phyloP scores from a whole-genome alignment of 352 stramenopile species.

The Globisporangium irregulare region DNA sequence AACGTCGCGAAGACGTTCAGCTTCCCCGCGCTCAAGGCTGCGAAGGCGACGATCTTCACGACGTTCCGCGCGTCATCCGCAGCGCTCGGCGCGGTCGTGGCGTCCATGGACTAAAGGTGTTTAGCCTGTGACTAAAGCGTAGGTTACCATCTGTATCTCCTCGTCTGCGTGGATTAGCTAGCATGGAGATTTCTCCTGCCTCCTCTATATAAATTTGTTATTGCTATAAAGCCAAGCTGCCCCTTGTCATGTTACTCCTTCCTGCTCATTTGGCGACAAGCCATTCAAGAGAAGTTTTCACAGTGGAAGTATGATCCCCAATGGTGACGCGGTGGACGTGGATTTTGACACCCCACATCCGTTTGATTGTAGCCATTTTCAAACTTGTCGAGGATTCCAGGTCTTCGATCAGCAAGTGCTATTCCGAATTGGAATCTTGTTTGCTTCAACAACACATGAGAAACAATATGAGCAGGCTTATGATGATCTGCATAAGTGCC shows the following conservation, averaged over 20 bases:
- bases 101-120: slow-evolving; percentile 46
- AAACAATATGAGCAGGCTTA: too few species aligned
- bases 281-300: not conserved
- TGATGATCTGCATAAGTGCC: too few species aligned
- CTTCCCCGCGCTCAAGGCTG: slow-evolving; percentile 57
- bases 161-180: not conserved
- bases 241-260: not conserved
- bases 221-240: not conserved
- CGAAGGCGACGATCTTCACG: slow-evolving; percentile 65
- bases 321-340: not conserved
- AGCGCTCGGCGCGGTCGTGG: slow-evolving; percentile 66
- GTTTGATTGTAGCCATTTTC: not conserved
- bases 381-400: not conserved
- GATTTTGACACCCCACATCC: not conserved
- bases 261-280: not conserved
- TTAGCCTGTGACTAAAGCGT: not conserved
- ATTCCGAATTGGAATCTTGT: not conserved
- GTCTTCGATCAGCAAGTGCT: not conserved
- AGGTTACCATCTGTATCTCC: not conserved
- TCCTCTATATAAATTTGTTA: slow-evolving; percentile 1
- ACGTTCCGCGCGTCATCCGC: slow-evolving; percentile 67
- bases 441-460: not conserved
- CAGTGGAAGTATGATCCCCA: not conserved
- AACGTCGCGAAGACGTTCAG: slow-evolving; percentile 71
- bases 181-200: not conserved